phyloP scores from a whole-genome alignment of 2,329 filamentous ascomycete species.

The Cercospora zeina region DNA sequence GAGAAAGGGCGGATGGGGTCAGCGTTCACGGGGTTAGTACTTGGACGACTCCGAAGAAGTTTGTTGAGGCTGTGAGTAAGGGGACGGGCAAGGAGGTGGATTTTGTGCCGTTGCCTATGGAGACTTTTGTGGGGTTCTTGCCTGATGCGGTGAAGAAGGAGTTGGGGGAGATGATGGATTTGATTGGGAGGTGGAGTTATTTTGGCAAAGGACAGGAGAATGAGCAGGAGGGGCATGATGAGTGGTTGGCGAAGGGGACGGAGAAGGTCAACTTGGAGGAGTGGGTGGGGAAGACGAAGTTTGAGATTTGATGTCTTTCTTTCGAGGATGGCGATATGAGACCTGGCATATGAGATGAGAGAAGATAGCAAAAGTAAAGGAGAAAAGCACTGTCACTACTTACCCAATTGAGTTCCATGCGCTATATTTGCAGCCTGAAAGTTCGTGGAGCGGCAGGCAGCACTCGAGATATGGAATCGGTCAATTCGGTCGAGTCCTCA shows the following conservation, averaged over 20 bases:
- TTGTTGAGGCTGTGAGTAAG: slow-evolving; percentile 30
- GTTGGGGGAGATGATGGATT: slow-evolving; percentile 36
- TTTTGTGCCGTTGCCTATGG: slow-evolving; percentile 32
- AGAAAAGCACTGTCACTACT: background rate
- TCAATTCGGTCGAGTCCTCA: background rate
- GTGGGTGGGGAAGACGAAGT: slow-evolving; percentile 20
- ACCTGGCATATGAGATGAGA: background rate
- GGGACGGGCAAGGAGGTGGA: slow-evolving; percentile 31
- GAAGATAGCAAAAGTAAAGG: background rate
- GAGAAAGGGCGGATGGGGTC: slow-evolving; percentile 31
- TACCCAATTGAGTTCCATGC: background rate
- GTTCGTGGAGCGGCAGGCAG: too few relatives aligned
- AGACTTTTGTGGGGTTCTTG: slow-evolving; percentile 33
- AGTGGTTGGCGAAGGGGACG: slow-evolving; percentile 32
- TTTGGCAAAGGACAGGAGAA: slow-evolving; percentile 35
- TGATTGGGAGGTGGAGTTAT: slow-evolving; percentile 34
- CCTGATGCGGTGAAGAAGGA: slow-evolving; percentile 33
- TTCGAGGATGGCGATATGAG: background rate
- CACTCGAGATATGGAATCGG: too few relatives aligned
- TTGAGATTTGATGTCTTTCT: background rate
- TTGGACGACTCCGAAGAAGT: slow-evolving; percentile 37
- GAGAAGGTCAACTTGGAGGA: slow-evolving; percentile 25
- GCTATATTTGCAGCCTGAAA: background rate
- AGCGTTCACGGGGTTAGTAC: slow-evolving; percentile 32
- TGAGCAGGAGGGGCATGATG: slow-evolving; percentile 33